These are phyloP conservation scores for Puccinia hordei DNA, from an alignment of 1,284 basidiomycete species.

Conservation along the genomic window DNA sequence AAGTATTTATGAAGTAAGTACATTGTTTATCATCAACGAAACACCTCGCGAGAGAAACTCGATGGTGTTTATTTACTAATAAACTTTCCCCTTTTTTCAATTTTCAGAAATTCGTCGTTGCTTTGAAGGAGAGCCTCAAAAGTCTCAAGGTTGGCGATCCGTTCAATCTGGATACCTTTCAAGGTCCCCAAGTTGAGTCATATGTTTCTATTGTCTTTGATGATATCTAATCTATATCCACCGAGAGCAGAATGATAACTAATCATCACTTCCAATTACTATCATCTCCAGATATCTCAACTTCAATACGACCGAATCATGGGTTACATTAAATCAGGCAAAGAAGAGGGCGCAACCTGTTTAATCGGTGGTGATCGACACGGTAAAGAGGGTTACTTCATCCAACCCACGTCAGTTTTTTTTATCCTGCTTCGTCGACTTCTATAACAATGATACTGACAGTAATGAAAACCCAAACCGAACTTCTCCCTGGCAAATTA, in stretches of 20 bases:
- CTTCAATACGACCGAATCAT: constrained; percentile 85
- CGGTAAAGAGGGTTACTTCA: constrained; percentile 68
- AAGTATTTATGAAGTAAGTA: constrained; percentile 59
- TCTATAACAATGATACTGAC: too few species aligned
- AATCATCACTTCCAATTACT: background rate
- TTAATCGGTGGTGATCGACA: constrained; percentile 74
- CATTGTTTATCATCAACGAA: background rate
- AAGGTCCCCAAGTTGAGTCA: constrained; percentile 76
- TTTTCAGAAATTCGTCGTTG: constrained; percentile 67
- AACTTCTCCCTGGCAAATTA: too few species aligned
- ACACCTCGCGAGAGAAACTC: background rate
- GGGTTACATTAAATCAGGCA: constrained; percentile 83
- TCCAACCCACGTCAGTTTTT: constrained; percentile 59
- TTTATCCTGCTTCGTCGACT: too few species aligned
- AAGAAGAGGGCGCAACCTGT: constrained; percentile 78
- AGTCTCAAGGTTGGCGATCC: constrained; percentile 74
- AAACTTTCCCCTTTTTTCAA: constrained; percentile 64
- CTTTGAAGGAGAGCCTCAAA: constrained; percentile 67
- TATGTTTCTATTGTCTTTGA: background rate
- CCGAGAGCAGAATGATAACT: background rate
- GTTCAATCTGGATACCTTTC: constrained; percentile 70
- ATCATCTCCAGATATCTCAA: constrained; percentile 51
- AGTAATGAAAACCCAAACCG: too few species aligned
- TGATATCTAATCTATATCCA: background rate
- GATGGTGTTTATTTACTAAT: background rate